phyloP scores from a whole-genome alignment of 768 basidiomycete species.

The Trametes sanguinea region DNA sequence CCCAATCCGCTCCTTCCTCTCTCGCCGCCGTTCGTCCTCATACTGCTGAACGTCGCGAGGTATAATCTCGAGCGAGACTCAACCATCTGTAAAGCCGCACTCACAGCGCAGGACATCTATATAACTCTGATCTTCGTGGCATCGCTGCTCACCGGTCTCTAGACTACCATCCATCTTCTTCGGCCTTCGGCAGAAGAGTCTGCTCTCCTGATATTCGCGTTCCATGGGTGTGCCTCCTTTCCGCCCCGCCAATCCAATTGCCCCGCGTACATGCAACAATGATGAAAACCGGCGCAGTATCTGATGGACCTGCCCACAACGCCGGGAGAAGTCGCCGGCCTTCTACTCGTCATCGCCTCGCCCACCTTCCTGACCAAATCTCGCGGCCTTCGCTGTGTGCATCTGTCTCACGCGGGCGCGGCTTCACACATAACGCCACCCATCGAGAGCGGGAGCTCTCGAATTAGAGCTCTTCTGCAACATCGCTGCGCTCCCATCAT shows the following conservation, averaged over 20 bases:
- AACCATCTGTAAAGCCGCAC: background rate
- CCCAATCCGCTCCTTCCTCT: background rate
- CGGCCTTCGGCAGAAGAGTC: too few species aligned
- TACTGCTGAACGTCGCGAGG: background rate
- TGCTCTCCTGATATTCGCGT: too few species aligned
- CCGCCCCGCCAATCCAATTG: too few species aligned
- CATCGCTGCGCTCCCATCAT: background rate
- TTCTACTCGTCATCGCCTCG: background rate
- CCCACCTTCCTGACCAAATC: background rate
- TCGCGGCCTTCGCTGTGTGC: background rate
- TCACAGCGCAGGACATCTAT: background rate
- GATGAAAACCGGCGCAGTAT: too few species aligned
- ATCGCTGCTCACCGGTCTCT: too few species aligned
- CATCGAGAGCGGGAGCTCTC: background rate
- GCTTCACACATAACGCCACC: background rate
- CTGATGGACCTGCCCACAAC: background rate
- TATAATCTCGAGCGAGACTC: too few species aligned
- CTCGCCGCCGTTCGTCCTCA: background rate
- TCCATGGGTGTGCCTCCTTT: too few species aligned
- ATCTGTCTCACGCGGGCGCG: background rate
- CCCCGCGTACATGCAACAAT: too few species aligned
- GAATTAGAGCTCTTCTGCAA: conserved; percentile 1
- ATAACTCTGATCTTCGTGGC: too few species aligned
- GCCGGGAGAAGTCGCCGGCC: background rate
- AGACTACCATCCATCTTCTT: too few species aligned